Base-by-base conservation (phyloP, 2,329 filamentous ascomycete species). In the Ascosphaera apis region DNA sequence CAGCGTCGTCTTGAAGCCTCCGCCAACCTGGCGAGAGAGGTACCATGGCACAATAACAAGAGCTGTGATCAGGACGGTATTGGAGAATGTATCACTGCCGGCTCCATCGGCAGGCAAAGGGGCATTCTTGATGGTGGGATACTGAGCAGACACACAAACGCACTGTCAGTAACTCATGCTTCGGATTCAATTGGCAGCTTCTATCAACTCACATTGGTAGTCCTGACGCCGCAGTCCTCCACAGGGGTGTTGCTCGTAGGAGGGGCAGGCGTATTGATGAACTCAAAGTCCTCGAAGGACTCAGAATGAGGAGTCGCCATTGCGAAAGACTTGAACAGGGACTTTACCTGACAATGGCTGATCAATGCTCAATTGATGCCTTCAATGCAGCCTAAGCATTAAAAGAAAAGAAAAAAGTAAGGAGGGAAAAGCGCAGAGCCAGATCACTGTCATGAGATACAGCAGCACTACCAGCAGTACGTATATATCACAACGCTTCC, bases 61-160 rank as follows among this genome's bases (percentile, higher is more conserved):
- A 42, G 86, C 55, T 46, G 67, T 65, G 55, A 81, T 64, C 45
- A 95, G 73, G 48, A 77, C 59, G 47, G 65, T 60, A 61, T 88
- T 91, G 61, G 76, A 84, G 72, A 95, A 98, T 57, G 64, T 74
- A 46, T 91, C 82, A 56, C 69, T 73, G 44, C 83, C 79, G 36
- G 82, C 63, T 35, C 72, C 80, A 55, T 98, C 88, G 44, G 84
- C 86, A 27, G 88, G 88, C 31, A 95, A 72, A 44, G 88, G 83
- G 34, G 75, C 80, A 71, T 95, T 95, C 54, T 91, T 80, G 61
- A 95, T 95, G 41, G 82, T 62, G 21, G 81, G 76, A 50, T 72
- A 86, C 84, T 91, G 51, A 44, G 37, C 42, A 43, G 27, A 43
- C 37, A 44, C 18, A 19, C 35, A 39, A 36, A 41, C 41, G 53